Evolutionary conservation across 2,329 filamentous ascomycete genomes (phyloP), one percentile per base, ranked within the genome.

Genomic region (Ramularia endophylla): DNA sequence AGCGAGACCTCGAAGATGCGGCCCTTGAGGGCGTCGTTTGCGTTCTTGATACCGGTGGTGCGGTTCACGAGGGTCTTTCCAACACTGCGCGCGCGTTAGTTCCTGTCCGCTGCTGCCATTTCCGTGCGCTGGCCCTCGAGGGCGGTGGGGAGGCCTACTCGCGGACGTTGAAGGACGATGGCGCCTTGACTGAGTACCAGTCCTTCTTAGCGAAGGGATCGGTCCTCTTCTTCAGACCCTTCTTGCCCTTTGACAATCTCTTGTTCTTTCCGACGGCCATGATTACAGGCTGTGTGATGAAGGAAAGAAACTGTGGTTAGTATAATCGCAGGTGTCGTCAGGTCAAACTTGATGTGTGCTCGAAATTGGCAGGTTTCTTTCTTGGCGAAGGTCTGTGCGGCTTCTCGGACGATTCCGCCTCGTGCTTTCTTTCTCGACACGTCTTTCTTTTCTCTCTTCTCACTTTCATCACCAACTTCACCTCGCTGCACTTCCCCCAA

Each of bases 231-330:
- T 97, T 97, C 71, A 97, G 80, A 73, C 92, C 90, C 83, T 98
- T 98, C 87, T 97, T 98, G 78, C 92, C 92, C 83, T 98, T 98
- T 59, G 92, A 97, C 78, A 98, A 83, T 81, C 92, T 88, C 88
- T 98, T 98, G 84, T 98, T 98, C 87, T 87, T 87, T 77, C 83
- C 83, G 72, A 87, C 83, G 78, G 83, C 83, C 83, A 87, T 65
- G 57, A 51, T 64, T 56, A 56, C 58, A 54, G 47, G 45, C 39
- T 48, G 43, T 46, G 31, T 51, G 44, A 37, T 31, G 46, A 53
- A 52, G 36, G 42, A 27, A 36, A 36, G 39, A 46, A 43, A 43
- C 33, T 43, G 47, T 43, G 46, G 44, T 48, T 46, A 48, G 46
- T 45, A 44, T 39, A 25, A 29, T 31, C 30, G 40, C 33, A 12